Evolutionary conservation across 768 basidiomycete genomes (phyloP), one percentile per base, ranked within the genome.

Genomic region (Kondoa subrosea): DNA sequence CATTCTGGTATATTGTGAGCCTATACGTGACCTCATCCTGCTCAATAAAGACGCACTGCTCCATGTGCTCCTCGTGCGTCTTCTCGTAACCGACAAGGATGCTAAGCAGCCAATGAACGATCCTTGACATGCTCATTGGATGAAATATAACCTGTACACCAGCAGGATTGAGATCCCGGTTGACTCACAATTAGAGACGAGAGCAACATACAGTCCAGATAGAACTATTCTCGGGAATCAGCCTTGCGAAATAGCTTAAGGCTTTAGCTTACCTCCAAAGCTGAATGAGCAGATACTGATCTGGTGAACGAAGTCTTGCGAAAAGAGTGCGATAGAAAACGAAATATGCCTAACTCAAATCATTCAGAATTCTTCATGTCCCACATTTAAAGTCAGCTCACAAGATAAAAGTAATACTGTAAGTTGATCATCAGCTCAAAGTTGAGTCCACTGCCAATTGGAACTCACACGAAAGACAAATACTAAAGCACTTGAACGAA

Each of bases 101-200:
- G 50, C 75, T 73, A 29, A 80, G 68, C 1, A 76, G 1, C 2
- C 77, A 73, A 69, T 78, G 76, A 67, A 73, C 78, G 1, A 75
- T 67, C n/a, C 69, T 67, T 12, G 77, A 77, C 77, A 79, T 79
- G 59, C 76, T 77, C n/a, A 79, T 58, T 0, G 79, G 79, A 69
- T 79, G 79, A 66, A 77, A 70, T 26, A 78, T 66, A 66, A 80
- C 40, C 40, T 73, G 66, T 78, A 76, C 69, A 71, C 69, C 1
- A 67, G 65, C 17, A 73, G 75, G 61, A 27, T 63, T 27, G n/a
- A 33, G 30, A 29, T 17, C 16, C 30, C 14, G 14, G 21, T 63
- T 31, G 61, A 63, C 29, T 33, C 29, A 63, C 16, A 16, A 31
- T 33, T 59, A 15, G n/a, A n/a, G n/a, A n/a, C n/a, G n/a, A n/a